A percentile compares a stretch with the other conserved stretches of the same genome.
These are phyloP conservation scores for Vicia villosa DNA, from an alignment of 306 rosid species.

Conservation along the genomic window DNA sequence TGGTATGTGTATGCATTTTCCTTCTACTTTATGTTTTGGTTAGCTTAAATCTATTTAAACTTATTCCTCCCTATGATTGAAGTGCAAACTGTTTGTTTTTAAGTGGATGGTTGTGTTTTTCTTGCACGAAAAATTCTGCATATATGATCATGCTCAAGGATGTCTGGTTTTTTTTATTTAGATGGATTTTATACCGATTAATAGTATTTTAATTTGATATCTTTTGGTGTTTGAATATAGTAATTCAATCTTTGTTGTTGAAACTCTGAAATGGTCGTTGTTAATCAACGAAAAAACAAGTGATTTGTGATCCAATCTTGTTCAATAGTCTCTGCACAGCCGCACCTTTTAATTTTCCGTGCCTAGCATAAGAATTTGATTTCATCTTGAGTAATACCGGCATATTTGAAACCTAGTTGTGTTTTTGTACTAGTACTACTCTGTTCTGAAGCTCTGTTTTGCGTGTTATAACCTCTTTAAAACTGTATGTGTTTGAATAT, in stretches of 20 bases:
- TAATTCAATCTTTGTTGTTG: slow-evolving; percentile 15
- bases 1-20: slow-evolving; percentile 50
- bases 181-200: slow-evolving; percentile 8
- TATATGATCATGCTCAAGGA: slow-evolving; percentile 12
- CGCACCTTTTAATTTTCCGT: slow-evolving; percentile 13
- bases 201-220: neutral
- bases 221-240: neutral
- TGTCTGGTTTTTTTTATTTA: neutral
- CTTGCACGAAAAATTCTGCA: neutral
- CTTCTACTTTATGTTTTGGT: slow-evolving; percentile 28
- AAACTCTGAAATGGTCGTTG: slow-evolving; percentile 23
- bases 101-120: neutral
- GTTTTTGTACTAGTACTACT: neutral
- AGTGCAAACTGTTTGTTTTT: slow-evolving; percentile 7
- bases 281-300: slow-evolving; percentile 6
- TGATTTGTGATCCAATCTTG: slow-evolving; percentile 15
- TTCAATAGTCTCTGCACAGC: slow-evolving; percentile 1
- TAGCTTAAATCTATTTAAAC: slow-evolving; percentile 23
- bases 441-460: slow-evolving; percentile 12
- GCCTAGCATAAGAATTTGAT: slow-evolving; percentile 17
- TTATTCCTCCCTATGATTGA: neutral
- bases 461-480: slow-evolving; percentile 17
- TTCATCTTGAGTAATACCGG: slow-evolving; percentile 10
- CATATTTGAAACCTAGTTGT: slow-evolving; percentile 3
- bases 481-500: slow-evolving; percentile 18